Conservation (phyloP, 179 eudicot genomes). For the Beta corolliflora region DNA sequence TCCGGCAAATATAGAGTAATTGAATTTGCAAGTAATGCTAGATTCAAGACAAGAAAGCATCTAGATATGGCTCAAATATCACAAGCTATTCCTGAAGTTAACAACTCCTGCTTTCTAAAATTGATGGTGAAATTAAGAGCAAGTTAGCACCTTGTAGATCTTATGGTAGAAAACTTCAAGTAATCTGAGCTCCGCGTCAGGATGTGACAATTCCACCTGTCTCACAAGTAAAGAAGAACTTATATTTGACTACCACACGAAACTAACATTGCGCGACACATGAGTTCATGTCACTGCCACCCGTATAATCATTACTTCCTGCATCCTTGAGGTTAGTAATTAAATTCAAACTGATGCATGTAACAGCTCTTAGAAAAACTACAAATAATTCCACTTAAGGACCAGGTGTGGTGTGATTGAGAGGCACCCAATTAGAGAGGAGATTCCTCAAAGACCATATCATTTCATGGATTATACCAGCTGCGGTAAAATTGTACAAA, state of each 20-base stretch:
- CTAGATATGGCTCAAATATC: background rate
- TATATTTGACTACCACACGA: background rate
- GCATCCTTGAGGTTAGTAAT: too few relatives aligned
- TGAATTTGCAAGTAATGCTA: background rate
- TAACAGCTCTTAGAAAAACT: too few relatives aligned
- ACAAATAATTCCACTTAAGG: too few relatives aligned
- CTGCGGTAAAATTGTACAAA: too few relatives aligned
- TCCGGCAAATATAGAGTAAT: background rate
- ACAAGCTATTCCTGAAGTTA: background rate
- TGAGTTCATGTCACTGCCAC: background rate
- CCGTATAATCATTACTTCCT: too few relatives aligned
- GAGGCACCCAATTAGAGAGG: too few relatives aligned
- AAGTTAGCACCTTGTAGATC: conserved; percentile 74
- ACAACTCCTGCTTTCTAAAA: background rate
- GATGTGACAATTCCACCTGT: conserved; percentile 89
- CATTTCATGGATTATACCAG: too few relatives aligned
- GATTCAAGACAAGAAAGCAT: background rate
- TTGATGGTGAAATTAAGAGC: background rate
- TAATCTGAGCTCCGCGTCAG: conserved; percentile 84
- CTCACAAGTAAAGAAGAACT: background rate
- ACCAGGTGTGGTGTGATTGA: too few relatives aligned
- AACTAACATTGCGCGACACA: background rate
- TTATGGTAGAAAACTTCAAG: conserved; percentile 97
- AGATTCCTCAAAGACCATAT: too few relatives aligned
- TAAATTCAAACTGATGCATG: too few relatives aligned